Evolutionary conservation across 2,329 filamentous ascomycete genomes (phyloP).

Genomic region (Pseudogymnoascus sp.): DNA sequence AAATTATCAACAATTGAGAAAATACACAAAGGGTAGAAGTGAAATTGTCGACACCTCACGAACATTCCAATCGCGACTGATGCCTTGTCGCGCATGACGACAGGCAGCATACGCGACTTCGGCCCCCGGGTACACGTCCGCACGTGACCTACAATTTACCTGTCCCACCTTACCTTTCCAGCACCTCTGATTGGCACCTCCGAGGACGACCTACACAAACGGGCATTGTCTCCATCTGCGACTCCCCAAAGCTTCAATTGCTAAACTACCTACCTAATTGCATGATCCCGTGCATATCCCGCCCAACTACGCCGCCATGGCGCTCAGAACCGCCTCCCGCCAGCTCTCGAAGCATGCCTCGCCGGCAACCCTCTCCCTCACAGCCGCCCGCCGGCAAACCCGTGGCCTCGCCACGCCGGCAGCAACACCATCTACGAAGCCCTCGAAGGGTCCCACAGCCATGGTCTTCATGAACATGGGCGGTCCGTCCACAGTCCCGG

Average conservation of each 20-base stretch:
- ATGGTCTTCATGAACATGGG: conserved; percentile 99
- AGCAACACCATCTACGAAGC: conserved; percentile 66
- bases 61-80: conserved; percentile 6
- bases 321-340: conserved; percentile 32
- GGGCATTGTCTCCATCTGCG: neutral
- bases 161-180: conserved; percentile 4
- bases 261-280: neutral
- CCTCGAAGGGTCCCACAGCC: conserved; percentile 75
- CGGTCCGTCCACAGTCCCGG: conserved; percentile 77
- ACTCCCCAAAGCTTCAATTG: neutral
- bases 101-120: conserved; percentile 5
- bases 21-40: neutral
- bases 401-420: conserved; percentile 53
- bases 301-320: conserved; percentile 27
- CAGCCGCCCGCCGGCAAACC: conserved; percentile 29
- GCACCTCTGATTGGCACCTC: neutral
- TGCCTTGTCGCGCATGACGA: conserved; percentile 5
- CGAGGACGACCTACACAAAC: neutral
- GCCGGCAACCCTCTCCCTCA: conserved; percentile 22
- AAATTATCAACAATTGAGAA: neutral
- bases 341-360: conserved; percentile 27
- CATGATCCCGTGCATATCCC: neutral
- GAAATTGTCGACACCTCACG: neutral
- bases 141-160: neutral
- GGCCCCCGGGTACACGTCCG: neutral